A percentile compares a stretch with the other conserved stretches of the same genome.
Conservation (phyloP, 106 monocot genomes). For the Gastrodia elata region DNA sequence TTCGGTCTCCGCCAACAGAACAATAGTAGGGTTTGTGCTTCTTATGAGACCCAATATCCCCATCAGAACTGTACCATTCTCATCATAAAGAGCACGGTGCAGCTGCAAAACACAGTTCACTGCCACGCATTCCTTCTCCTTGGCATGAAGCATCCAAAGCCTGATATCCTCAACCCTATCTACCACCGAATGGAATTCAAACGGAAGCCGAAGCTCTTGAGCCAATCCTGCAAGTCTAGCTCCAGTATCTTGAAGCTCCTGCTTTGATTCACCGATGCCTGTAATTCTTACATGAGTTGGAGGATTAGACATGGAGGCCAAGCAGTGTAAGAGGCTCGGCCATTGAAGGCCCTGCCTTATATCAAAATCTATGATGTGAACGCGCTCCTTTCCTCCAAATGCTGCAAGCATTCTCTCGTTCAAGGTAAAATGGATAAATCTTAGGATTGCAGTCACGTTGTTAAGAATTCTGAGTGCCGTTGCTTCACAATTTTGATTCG, state of each 20-base stretch:
- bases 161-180: conserved; percentile 70
- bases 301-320: conserved; percentile 55
- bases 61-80: conserved; percentile 17
- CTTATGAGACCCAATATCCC: conserved; percentile 45
- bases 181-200: conserved; percentile 75
- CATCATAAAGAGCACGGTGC: conserved; percentile 54
- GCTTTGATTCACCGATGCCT: conserved; percentile 57
- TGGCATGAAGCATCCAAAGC: conserved; percentile 95
- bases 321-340: conserved; percentile 65
- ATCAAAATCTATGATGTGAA: conserved; percentile 86
- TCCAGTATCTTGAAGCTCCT: conserved; percentile 59
- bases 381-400: conserved; percentile 51
- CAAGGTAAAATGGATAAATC: conserved; percentile 71
- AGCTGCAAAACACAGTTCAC: conserved; percentile 62
- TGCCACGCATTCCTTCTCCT: conserved; percentile 58
- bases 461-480: conserved; percentile 46
- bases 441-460: conserved; percentile 48
- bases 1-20: conserved; percentile 62
- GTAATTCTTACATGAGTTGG: conserved; percentile 76
- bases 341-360: conserved; percentile 91
- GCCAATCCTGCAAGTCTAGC: conserved; percentile 56
- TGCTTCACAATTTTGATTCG: conserved; percentile 20
- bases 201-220: conserved; percentile 28
- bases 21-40: conserved; percentile 52
- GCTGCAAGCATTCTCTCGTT: conserved; percentile 59